Evolutionary conservation across 1,284 basidiomycete genomes (phyloP), one percentile per base, ranked within the genome.

Genomic region (Ceratobasidium sp.): DNA sequence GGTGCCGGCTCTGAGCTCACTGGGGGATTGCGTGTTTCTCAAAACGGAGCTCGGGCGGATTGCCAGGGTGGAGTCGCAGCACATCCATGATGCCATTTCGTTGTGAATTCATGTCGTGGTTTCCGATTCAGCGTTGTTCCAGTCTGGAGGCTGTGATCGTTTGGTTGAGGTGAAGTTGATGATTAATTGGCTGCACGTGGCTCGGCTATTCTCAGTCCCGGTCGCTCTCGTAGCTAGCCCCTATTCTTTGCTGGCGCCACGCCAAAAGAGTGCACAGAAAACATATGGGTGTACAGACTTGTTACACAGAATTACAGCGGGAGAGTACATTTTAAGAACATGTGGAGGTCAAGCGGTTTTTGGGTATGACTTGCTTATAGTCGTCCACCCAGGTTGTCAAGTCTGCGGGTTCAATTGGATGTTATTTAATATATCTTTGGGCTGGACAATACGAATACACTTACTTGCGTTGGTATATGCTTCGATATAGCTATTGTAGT

Each of bases 161-260:
- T 83, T 89, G 83, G 0, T 87, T 90, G 30, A 90, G 86, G 74
- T 42, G 40, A 14, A 18, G 4, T 42, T 42, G 40, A 42, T 42
- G 40, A 42, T 42, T 18, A 42, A 42, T 88, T 33, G 6, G 30
- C 3, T 33, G 30, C 30, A 33, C 30, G 30, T 33, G 30, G 30
- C 3, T 33, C 30, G 30, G 30, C 30, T 33, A 33, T 33, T 33
- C 30, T 33, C 30, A 33, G 6, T 6, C 30, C 30, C 30, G 30
- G 6, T 33, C 30, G 2, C 6, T 6, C 6, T 33, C 6, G 30
- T 33, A 6, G 30, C 30, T 33, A 33, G 30, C 30, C 30, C 30
- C 30, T 6, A 33, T 33, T 33, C 30, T 33, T 33, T 33, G 30
- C 30, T 33, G 2, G 30, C 30, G 6, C 6, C 3, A 33, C 6